Evolutionary conservation across 73 alveolate genomes (phyloP).

Genomic region (Paramecium sexaurelia): DNA sequence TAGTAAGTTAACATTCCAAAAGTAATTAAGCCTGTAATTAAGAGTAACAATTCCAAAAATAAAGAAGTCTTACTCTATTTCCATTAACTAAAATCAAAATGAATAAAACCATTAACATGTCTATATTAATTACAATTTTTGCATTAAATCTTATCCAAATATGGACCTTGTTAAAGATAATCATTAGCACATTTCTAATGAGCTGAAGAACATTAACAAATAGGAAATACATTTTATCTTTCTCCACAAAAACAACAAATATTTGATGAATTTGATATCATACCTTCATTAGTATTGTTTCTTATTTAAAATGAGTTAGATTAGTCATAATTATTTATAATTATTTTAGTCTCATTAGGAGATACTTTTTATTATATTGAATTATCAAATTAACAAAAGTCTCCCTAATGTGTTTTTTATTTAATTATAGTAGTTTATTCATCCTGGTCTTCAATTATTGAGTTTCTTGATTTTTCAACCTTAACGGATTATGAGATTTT

Average conservation of each 20-base stretch:
- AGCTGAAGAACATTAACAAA: not conserved
- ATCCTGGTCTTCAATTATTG: not conserved
- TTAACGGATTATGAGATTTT: not conserved
- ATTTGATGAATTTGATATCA: not conserved
- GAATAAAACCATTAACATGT: not conserved
- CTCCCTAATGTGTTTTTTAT: not conserved
- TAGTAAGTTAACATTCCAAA: not conserved
- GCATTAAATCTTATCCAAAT: not conserved
- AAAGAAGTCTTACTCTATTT: not conserved
- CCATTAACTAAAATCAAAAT: not conserved
- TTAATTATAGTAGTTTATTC: not conserved
- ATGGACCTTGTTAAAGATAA: not conserved
- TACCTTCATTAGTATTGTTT: not conserved
- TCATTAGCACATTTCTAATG: constrained; percentile 4
- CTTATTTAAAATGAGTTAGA: not conserved
- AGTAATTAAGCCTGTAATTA: not conserved
- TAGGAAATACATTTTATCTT: not conserved
- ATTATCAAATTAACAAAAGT: not conserved
- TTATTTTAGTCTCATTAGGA: not conserved
- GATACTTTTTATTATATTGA: not conserved
- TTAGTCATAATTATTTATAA: not conserved
- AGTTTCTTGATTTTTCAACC: not conserved
- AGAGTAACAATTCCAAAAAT: not conserved
- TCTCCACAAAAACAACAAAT: constrained; percentile 15
- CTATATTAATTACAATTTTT: not conserved